Conservation (phyloP, 192 early-diverging fungal genomes). For the Backusella sp. region DNA sequence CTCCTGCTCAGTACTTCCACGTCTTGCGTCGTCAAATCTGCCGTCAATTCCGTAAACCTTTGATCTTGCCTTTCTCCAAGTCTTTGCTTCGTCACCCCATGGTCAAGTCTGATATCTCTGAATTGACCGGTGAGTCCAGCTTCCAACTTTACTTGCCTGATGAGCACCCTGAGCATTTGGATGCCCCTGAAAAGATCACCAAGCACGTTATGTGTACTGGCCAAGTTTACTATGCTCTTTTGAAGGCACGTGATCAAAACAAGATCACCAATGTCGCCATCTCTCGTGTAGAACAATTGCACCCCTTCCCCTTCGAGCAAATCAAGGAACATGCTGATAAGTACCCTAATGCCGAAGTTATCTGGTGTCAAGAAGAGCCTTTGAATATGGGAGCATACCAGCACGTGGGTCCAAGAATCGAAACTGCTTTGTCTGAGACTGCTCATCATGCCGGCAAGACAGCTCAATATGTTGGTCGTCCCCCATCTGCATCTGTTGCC, state of each 20-base stretch:
- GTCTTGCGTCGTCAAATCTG: constrained; percentile 92
- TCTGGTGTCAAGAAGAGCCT: constrained; percentile 96
- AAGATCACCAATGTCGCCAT: constrained; percentile 86
- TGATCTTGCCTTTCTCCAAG: constrained; percentile 80
- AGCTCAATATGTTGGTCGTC: constrained; percentile 69
- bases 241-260: constrained; percentile 89
- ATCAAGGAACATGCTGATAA: constrained; percentile 83
- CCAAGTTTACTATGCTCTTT: constrained; percentile 95
- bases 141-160: constrained; percentile 96
- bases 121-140: constrained; percentile 76
- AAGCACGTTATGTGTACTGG: constrained; percentile 95
- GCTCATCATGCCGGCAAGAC: constrained; percentile 59
- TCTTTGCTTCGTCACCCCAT: constrained; percentile 90
- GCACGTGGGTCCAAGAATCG: constrained; percentile 84
- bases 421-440: constrained; percentile 76
- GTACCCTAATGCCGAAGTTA: constrained; percentile 89
- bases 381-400: constrained; percentile 93
- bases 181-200: constrained; percentile 81
- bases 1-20: constrained; percentile 98
- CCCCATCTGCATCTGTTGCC: constrained; percentile 84
- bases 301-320: constrained; percentile 94
- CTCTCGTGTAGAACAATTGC: constrained; percentile 92
- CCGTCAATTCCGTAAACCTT: constrained; percentile 96
- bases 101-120: constrained; percentile 79
- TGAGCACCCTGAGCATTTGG: constrained; percentile 75